Evolutionary conservation across 208 protist species (phyloP).

Genomic region (Trichomonas gallinae): DNA sequence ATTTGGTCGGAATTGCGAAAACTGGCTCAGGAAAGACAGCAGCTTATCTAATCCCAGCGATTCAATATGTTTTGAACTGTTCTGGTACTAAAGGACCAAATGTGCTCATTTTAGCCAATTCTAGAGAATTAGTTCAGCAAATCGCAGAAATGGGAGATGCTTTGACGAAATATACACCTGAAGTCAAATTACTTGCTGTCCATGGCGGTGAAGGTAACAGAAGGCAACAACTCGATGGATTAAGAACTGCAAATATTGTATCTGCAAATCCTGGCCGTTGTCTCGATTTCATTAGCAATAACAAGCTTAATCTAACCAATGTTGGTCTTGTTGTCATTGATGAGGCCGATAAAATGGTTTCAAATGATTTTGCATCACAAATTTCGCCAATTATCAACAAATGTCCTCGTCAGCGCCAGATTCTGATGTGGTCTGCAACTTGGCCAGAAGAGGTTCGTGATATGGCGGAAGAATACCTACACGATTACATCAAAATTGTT

Average conservation of each 20-base stretch:
- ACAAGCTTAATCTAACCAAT: constrained; percentile 52
- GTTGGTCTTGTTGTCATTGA: constrained; percentile 79
- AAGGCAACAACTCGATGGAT: constrained; percentile 47
- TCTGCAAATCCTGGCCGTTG: constrained; percentile 73
- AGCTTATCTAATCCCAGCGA: constrained; percentile 65
- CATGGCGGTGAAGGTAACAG: constrained; percentile 43
- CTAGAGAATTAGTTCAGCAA: constrained; percentile 76
- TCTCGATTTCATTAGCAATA: constrained; percentile 59
- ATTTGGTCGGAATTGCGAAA: constrained; percentile 68
- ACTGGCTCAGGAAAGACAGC: constrained; percentile 56
- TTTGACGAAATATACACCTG: constrained; percentile 25
- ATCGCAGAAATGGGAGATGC: constrained; percentile 76
- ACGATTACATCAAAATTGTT: constrained; percentile 43
- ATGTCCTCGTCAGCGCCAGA: constrained; percentile 61
- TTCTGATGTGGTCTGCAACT: constrained; percentile 96
- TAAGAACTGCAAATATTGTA: constrained; percentile 44
- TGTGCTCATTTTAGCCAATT: constrained; percentile 76
- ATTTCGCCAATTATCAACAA: constrained; percentile 20
- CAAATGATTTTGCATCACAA: constrained; percentile 47
- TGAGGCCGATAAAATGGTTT: constrained; percentile 60
- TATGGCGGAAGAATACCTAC: constrained; percentile 58
- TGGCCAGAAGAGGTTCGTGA: constrained; percentile 94
- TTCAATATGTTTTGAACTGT: constrained; percentile 50
- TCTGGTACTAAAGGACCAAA: constrained; percentile 46
- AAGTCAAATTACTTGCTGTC: background rate